Evolutionary conservation across 495 filamentous ascomycete genomes (phyloP), one percentile per base, ranked within the genome.

Genomic region (Aspergillus steynii): DNA sequence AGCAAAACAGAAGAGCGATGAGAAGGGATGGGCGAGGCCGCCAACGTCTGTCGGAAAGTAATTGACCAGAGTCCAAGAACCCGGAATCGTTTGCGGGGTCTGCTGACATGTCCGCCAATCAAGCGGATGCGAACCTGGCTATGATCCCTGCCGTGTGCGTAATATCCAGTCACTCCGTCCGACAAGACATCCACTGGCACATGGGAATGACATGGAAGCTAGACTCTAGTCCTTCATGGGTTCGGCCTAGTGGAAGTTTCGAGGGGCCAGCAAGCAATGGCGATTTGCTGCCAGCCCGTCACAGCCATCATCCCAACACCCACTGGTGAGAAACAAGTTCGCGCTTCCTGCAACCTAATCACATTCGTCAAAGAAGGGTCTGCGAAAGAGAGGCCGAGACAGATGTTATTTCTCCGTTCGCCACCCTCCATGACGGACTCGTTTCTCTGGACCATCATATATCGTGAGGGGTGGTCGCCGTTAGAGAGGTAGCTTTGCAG

Each of bases 71-170:
- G 50, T 59, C 58, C 54, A 60, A 58, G 60, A 56, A 58, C 50
- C 60, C 53, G 60, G 58, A 51, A 54, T 60, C 29, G n/a, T 58
- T 56, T 65, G 63, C 56, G 63, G 66, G 63, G 61, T 68, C 66
- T 65, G 63, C 57, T 64, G 63, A 66, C 61, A 61, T 64, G 59
- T 29, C 60, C 62, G 59, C 55, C 56, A 52, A 61, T 56, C 53
- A 60, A 54, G 53, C 52, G 4, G 58, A 45, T 54, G 10, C 20
- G 55, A 59, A 59, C 55, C 61, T 58, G 58, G 51, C 53, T 51
- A 50, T 29, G 7, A 61, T 63, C 63, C 62, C 50, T 63, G 62
- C 49, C 49, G 37, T 47, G 53, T 60, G 62, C 58, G 65, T 67
- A 63, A 67, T 65, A 29, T 4, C 34, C 34, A 7, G 27, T 37